Evolutionary conservation across 208 protist species (phyloP), one percentile per base, ranked within the genome.

Genomic region (Leishmania tarentolae): DNA sequence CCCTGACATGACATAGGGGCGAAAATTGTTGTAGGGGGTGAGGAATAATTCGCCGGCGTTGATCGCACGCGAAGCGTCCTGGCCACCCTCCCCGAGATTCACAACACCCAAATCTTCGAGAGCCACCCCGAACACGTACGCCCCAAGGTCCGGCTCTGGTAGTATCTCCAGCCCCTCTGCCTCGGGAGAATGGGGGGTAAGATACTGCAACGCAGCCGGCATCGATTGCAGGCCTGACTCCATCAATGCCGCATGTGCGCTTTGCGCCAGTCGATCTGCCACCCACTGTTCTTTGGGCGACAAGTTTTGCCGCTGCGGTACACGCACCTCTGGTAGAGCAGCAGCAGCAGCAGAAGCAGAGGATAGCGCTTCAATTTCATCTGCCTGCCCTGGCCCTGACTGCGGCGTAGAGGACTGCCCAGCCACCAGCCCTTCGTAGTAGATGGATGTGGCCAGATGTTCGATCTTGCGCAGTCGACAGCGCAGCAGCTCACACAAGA

Each of bases 391-490:
- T 28, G 21, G 42, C 28, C 9, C 70, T 69, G 61, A 63, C 57
- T 40, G 24, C 47, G 50, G 19, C 84, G 35, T 37, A 53, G 68
- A 73, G 40, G 78, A 71, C 71, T 87, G 83, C 63, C 78, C 84
- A 37, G 86, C 79, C 74, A 78, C 75, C 31, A 86, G 75, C 0
- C 87, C 87, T 61, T 97, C 94, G 80, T 96, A 95, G 80, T 84
- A 90, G 61, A 97, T 91, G 31, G 91, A 81, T 19, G 77, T 78
- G 57, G 88, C 85, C 4, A 97, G 89, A 17, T 81, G 71, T 66
- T 96, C 91, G 79, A 97, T 95, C 79, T 97, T 97, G 53, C 88
- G 89, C 75, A 97, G 73, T 7, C 94, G 91, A 44, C 91, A 92
- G 24, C 94, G 92, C 57, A 96, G 87, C 66, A 97, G 81, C 82